Percentiles rank a stretch among this genome's conserved stretches.
phyloP scores from a whole-genome alignment of 192 early-diverging fungal species.

The Backusella morwellensis region DNA sequence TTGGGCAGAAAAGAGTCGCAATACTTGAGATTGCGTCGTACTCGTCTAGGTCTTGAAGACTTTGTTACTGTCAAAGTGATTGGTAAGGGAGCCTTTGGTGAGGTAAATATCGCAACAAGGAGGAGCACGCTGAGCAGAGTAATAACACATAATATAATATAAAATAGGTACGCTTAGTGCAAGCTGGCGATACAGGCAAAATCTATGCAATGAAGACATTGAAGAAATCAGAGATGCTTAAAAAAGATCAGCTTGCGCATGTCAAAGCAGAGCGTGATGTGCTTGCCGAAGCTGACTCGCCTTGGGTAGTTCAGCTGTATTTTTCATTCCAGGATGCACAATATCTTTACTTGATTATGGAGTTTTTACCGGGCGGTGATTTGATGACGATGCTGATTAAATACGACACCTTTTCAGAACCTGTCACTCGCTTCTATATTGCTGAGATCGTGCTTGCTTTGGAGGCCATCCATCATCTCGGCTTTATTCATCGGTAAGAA shows the following conservation, averaged over 20 bases:
- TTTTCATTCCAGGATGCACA: constrained; percentile 97
- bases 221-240: constrained; percentile 96
- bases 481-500: constrained; percentile 88
- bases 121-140: too few species aligned
- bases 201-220: constrained; percentile 99
- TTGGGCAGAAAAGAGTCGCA: constrained; percentile 90
- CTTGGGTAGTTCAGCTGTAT: constrained; percentile 97
- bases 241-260: constrained; percentile 97
- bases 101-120: constrained; percentile 46
- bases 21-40: constrained; percentile 89
- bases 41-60: constrained; percentile 85
- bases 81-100: constrained; percentile 98
- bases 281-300: constrained; percentile 92
- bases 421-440: constrained; percentile 98
- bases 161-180: constrained; percentile 85
- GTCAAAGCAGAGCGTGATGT: constrained; percentile 99
- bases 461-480: constrained; percentile 88
- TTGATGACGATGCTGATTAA: constrained; percentile 99
- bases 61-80: constrained; percentile 98
- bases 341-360: constrained; percentile 98
- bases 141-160: neutral
- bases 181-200: constrained; percentile 95
- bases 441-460: constrained; percentile 94
- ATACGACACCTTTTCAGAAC: constrained; percentile 96
- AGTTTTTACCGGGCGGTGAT: constrained; percentile 98